Base-by-base conservation (phyloP, 2,329 filamentous ascomycete genomes). In the Aspergillus latus region DNA sequence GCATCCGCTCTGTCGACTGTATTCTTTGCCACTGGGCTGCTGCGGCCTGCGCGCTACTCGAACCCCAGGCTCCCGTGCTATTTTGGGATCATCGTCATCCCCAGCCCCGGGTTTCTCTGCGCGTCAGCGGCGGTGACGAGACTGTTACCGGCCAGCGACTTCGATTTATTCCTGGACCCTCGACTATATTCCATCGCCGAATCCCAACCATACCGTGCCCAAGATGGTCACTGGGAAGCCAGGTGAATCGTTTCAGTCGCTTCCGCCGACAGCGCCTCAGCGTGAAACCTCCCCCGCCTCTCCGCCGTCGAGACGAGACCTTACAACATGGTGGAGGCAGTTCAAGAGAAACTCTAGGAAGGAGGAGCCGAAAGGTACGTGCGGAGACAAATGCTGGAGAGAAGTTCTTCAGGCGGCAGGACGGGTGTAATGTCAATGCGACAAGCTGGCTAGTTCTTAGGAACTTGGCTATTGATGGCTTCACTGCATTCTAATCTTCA, bases 261-360 rank as follows among this genome's bases (percentile, higher is more conserved):
- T 68, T 56, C 66, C 66, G 54, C 59, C 67, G 57, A 57, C 65
- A 13, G 55, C 66, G 34, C 59, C 66, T 40, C 63, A 76, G 56
- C 73, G 70, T 74, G 76, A 74, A 68, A 81, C 72, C 71, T 82
- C 72, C 56, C 75, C 80, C 56, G 79, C 82, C 66, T 91, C 90
- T 40, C 90, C 89, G 54, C 90, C 90, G 30, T 90, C 86, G 63
- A 95, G 89, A 78, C 86, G 90, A 72, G 92, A 96, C 72, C 80
- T 97, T 65, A 89, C 92, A 66, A 95, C 90, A 58, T 99, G 94
- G 94, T 97, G 94, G 94, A 96, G 92, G 76, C 87, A 88, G 67
- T 97, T 99, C 78, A 94, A 94, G 77, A 84, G 89, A 52, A 82
- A 81, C 61, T 78, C 81, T 52, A 84, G 85, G 68, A 84, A 82